Base-by-base conservation (phyloP, 441 rosid species). In the Erodium trifolium region DNA sequence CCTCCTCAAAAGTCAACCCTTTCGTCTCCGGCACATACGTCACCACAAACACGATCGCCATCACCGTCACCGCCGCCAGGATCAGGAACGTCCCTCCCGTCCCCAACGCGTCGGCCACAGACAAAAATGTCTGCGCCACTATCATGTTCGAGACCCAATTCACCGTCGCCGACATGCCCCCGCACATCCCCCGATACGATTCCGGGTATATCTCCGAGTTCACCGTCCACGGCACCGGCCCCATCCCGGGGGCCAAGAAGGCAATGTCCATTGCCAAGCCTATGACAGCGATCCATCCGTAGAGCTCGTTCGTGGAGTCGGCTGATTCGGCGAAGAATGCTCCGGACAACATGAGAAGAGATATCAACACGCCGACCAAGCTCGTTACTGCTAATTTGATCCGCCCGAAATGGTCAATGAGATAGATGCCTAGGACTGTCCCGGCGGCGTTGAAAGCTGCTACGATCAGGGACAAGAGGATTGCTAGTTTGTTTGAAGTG, bases 171-270 rank as follows among this genome's bases (percentile, higher is more conserved):
- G 93, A 88, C 70, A 91, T 86, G 66, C 95, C 95, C 75, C 93
- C 93, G 45, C 97, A 86, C 13, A 82, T 70, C n/a, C 97, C 93
- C 73, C 93, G 83, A 68, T 84, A 88, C 41, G 93, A 79, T 29
- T 88, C 55, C 0, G 96, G 96, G 79, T 88, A 87, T 3, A 90
- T 88, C 76, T 90, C 93, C 7, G 95, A 91, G 68, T 89, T 91
- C 53, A 91, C 90, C 19, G 86, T 82, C 95, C 90, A 85, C 2
- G 95, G 91, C 8, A 80, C 86, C 0, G 90, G 84, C 14, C 97
- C 93, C 93, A 85, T 87, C 31, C 90, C 93, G 0, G 88, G 97
- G 11, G 93, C 80, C 81, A 85, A 89, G 75, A 71, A 83, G 31
- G 88, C 77, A 62, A 89, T 87, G 74, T 88, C 85, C 39, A 82